Percentiles rank a stretch among this genome's conserved stretches.
Conservation (phyloP, 1,284 basidiomycete genomes). For the Cryptococcus hybrid region DNA sequence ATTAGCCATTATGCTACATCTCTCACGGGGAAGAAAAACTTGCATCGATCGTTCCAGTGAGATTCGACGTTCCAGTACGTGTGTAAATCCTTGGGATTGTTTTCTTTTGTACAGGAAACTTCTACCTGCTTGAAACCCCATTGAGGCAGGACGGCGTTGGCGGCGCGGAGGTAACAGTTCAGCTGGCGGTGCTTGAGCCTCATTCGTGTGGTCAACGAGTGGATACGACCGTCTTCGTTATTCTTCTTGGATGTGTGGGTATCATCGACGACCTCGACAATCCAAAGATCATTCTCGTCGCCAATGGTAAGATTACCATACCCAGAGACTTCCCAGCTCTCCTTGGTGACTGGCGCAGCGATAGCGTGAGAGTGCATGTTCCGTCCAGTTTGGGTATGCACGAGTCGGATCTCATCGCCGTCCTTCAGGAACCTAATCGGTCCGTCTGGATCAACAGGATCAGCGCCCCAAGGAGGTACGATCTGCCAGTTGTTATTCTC, state of each 20-base stretch:
- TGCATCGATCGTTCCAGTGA: constrained; percentile 90
- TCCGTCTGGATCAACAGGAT: constrained; percentile 60
- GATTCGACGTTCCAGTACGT: constrained; percentile 99
- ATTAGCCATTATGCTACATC: background rate
- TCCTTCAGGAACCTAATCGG: constrained; percentile 68
- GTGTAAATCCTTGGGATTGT: constrained; percentile 76
- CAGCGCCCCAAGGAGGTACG: constrained; percentile 75
- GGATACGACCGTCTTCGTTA: constrained; percentile 64
- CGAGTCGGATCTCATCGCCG: constrained; percentile 76
- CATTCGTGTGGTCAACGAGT: constrained; percentile 85
- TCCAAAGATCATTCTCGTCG: constrained; percentile 88
- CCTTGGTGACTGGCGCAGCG: constrained; percentile 84
- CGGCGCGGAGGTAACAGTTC: constrained; percentile 87
- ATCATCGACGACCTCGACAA: constrained; percentile 93
- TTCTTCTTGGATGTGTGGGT: constrained; percentile 57
- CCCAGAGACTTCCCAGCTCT: constrained; percentile 86
- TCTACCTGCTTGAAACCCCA: constrained; percentile 99
- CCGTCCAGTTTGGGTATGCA: constrained; percentile 75
- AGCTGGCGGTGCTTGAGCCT: constrained; percentile 74
- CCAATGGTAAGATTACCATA: constrained; percentile 88
- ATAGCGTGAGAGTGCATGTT: constrained; percentile 93
- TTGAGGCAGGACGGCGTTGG: constrained; percentile 85
- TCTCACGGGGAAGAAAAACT: constrained; percentile 47
- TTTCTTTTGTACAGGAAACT: constrained; percentile 88
- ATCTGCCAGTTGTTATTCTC: constrained; percentile 92